Percentiles rank a stretch among this genome's conserved stretches.
phyloP scores from a whole-genome alignment of 1,284 basidiomycete species.

The Microbotryum violaceum region DNA sequence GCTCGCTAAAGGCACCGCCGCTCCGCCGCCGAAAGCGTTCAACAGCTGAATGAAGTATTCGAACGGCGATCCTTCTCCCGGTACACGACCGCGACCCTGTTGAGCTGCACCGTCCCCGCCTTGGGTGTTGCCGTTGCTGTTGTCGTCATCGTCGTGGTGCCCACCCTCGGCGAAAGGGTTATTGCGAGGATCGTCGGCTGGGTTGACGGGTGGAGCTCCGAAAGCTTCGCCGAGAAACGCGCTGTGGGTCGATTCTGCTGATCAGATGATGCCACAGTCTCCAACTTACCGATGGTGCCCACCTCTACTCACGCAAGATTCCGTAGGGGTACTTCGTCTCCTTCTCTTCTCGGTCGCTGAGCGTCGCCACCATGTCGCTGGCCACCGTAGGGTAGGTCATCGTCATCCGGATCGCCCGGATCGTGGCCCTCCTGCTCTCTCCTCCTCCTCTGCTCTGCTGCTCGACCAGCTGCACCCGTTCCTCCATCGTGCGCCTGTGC shows the following conservation, averaged over 20 bases:
- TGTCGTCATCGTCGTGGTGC: background rate
- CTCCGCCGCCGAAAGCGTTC: constrained; percentile 9
- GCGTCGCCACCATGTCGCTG: background rate
- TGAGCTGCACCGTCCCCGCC: background rate
- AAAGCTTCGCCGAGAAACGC: constrained; percentile 30
- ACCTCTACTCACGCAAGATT: constrained; percentile 13
- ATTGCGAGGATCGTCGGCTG: constrained; percentile 25
- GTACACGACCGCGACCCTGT: background rate
- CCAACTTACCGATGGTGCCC: background rate
- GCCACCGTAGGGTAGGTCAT: background rate
- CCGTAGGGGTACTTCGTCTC: constrained; percentile 17
- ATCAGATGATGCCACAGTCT: background rate
- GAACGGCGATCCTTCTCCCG: constrained; percentile 1
- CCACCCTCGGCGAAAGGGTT: constrained; percentile 31
- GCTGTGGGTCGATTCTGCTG: background rate
- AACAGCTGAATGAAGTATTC: constrained; percentile 13
- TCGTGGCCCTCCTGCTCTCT: background rate
- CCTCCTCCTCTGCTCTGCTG: background rate
- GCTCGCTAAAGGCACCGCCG: background rate
- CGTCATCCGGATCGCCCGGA: constrained; percentile 2
- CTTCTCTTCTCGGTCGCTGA: background rate
- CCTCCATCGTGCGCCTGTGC: constrained; percentile 8
- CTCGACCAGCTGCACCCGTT: background rate
- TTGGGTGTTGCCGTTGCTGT: background rate
- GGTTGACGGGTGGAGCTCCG: constrained; percentile 10